These are phyloP conservation scores for Beauveria caledonica DNA, from an alignment of 2,329 filamentous ascomycete species.

Conservation along the genomic window DNA sequence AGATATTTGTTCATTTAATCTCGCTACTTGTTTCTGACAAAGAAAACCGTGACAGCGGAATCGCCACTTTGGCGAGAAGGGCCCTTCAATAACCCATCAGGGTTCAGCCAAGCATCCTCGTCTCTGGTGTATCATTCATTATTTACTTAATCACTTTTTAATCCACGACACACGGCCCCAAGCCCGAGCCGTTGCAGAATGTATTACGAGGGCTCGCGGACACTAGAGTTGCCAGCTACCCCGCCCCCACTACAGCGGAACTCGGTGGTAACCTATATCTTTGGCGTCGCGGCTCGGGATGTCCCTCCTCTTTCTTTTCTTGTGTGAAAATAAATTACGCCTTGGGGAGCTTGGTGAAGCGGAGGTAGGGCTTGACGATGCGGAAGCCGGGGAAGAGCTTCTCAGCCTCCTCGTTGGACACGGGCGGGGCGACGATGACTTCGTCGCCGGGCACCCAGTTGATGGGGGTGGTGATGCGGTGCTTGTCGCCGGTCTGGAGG, in stretches of 20 bases:
- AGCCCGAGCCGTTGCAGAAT: not conserved
- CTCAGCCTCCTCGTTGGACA: conserved; percentile 79
- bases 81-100: not conserved
- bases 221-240: not conserved
- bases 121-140: not conserved
- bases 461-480: conserved; percentile 81
- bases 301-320: too few relatives aligned
- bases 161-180: not conserved
- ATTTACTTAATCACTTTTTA: not conserved
- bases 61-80: not conserved
- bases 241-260: not conserved
- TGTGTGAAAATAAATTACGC: conserved; percentile 23
- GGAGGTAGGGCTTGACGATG: conserved; percentile 63
- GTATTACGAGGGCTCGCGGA: not conserved
- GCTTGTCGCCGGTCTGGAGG: conserved; percentile 76
- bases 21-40: not conserved
- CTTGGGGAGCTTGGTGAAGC: conserved; percentile 61
- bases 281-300: too few relatives aligned
- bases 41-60: not conserved
- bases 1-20: not conserved
- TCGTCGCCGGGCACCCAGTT: conserved; percentile 86
- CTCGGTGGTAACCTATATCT: not conserved
- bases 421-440: conserved; percentile 79
- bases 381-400: conserved; percentile 75
- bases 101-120: not conserved